Conservation (phyloP, 2,329 filamentous ascomycete species). For the Aureobasidium sp. region DNA sequence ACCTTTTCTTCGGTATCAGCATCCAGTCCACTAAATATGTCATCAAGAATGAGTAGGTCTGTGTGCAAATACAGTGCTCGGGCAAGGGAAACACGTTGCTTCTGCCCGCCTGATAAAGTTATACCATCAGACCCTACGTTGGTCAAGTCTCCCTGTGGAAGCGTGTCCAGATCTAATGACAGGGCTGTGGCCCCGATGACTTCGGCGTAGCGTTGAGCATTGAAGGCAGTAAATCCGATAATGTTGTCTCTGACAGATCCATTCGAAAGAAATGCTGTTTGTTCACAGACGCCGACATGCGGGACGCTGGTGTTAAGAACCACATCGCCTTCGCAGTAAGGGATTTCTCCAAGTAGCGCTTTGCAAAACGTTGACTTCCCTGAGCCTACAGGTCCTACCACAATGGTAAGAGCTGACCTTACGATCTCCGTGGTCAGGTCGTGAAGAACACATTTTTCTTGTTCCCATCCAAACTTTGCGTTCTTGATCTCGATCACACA, state of each 20-base stretch:
- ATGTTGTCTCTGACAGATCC: conserved; percentile 31
- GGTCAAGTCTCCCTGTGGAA: conserved; percentile 36
- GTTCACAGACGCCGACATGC: conserved; percentile 29
- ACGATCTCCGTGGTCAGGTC: not conserved
- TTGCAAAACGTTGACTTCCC: conserved; percentile 45
- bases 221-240: conserved; percentile 27
- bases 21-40: conserved; percentile 46
- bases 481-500: not conserved
- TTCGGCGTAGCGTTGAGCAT: conserved; percentile 29
- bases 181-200: conserved; percentile 30
- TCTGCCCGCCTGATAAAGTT: conserved; percentile 45
- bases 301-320: conserved; percentile 23
- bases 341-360: conserved; percentile 36
- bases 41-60: conserved; percentile 42
- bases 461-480: not conserved
- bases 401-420: conserved; percentile 36
- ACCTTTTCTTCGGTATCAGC: conserved; percentile 40
- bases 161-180: conserved; percentile 31
- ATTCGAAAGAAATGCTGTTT: conserved; percentile 31
- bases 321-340: conserved; percentile 24
- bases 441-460: not conserved
- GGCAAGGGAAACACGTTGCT: conserved; percentile 44
- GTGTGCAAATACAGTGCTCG: conserved; percentile 44
- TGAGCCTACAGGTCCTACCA: conserved; percentile 44
- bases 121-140: conserved; percentile 44